These are phyloP conservation scores for Celoporthe dispersa DNA, from an alignment of 2,329 filamentous ascomycete genomes.

Conservation along the genomic window DNA sequence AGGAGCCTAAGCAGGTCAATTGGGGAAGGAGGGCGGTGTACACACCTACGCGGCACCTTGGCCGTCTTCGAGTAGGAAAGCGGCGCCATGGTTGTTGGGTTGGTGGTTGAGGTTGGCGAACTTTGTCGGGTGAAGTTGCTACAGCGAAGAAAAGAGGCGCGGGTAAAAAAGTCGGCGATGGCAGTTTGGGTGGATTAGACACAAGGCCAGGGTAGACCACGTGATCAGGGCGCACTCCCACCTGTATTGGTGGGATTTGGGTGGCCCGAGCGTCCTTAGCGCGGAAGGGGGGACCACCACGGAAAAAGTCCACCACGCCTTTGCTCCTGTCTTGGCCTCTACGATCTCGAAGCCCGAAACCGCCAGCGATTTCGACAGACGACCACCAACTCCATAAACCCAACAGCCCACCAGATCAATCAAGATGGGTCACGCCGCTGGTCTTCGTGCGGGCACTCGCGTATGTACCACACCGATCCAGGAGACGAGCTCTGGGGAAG, in stretches of 20 bases:
- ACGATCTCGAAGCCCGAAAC: conserved; percentile 30
- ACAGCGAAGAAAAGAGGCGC: too few relatives aligned
- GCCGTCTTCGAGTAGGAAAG: conserved; percentile 98
- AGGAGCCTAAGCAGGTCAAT: not conserved
- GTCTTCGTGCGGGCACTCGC: conserved; percentile 85
- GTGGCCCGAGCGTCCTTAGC: conserved; percentile 10
- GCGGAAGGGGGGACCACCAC: conserved; percentile 1
- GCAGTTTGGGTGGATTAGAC: conserved; percentile 12
- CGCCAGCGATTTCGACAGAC: conserved; percentile 40
- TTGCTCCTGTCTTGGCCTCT: not conserved
- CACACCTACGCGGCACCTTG: conserved; percentile 73
- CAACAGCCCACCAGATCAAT: conserved; percentile 50
- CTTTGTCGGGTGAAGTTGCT: conserved; percentile 5
- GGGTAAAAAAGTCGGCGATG: conserved; percentile 21
- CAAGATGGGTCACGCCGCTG: conserved; percentile 85
- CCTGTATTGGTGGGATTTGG: not conserved
- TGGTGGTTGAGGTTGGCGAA: conserved; percentile 17
- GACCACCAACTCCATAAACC: conserved; percentile 50
- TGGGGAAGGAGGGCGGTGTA: not conserved
- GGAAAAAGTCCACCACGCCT: conserved; percentile 11
- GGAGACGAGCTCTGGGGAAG: conserved; percentile 17
- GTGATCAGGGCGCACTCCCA: conserved; percentile 16
- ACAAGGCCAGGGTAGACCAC: conserved; percentile 2
- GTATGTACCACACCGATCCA: conserved; percentile 54
- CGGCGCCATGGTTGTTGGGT: conserved; percentile 45